Percentiles rank a stretch among this genome's conserved stretches.
Conservation (phyloP, 495 filamentous ascomycete species). For the Stereocaulon alpinum region DNA sequence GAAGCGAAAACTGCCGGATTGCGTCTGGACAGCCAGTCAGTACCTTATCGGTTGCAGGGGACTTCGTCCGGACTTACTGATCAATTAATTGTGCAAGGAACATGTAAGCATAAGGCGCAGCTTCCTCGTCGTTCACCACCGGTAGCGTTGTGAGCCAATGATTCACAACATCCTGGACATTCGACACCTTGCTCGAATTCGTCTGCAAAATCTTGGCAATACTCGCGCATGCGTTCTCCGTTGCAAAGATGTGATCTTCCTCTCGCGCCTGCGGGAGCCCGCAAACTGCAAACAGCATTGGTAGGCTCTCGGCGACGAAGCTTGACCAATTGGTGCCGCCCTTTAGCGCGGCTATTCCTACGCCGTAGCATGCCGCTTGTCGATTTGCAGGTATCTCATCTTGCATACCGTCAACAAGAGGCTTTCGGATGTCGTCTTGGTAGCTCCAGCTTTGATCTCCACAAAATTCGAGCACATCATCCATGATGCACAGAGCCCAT, state of each 20-base stretch:
- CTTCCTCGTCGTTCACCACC: constrained; percentile 91
- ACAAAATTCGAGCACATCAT: constrained; percentile 97
- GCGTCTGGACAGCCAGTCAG: constrained; percentile 47
- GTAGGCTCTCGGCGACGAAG: constrained; percentile 69
- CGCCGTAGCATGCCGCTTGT: constrained; percentile 92
- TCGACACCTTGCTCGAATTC: constrained; percentile 63
- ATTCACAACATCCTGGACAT: constrained; percentile 58
- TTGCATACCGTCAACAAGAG: constrained; percentile 68
- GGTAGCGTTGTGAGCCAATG: constrained; percentile 88
- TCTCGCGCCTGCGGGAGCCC: constrained; percentile 67
- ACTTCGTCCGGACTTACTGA: constrained; percentile 53
- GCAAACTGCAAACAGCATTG: constrained; percentile 72
- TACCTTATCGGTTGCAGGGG: not conserved
- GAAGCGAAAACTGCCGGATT: constrained; percentile 63
- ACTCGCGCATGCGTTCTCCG: constrained; percentile 92
- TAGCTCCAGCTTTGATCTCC: constrained; percentile 74
- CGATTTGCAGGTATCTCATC: constrained; percentile 85
- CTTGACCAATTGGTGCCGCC: constrained; percentile 75
- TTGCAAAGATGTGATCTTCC: constrained; percentile 94
- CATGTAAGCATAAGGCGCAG: constrained; percentile 89
- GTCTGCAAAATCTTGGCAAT: constrained; percentile 94
- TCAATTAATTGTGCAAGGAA: constrained; percentile 88
- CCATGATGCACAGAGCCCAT: constrained; percentile 97
- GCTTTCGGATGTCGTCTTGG: constrained; percentile 71
- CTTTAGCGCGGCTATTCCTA: constrained; percentile 90